Conservation (phyloP, 257 asterid species). For the Haberlea rhodopensis region DNA sequence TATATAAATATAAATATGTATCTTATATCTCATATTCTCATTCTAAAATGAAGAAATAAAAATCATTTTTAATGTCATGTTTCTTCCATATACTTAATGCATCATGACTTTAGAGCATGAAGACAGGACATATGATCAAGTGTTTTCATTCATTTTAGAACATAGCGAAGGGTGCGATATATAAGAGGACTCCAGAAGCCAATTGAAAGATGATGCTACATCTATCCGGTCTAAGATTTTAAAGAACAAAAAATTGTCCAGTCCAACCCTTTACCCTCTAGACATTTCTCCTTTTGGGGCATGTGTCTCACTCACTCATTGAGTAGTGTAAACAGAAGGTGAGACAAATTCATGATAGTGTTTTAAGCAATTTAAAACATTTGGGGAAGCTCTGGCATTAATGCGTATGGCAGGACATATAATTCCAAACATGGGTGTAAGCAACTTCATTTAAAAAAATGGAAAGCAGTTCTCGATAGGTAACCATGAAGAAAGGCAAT, state of each 20-base stretch:
- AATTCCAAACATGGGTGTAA: neutral
- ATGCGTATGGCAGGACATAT: neutral
- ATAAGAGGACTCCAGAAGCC: too few relatives aligned
- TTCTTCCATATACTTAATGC: too few relatives aligned
- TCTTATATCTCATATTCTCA: too few relatives aligned
- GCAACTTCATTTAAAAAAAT: too few relatives aligned
- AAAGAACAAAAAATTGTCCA: neutral
- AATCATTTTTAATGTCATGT: too few relatives aligned
- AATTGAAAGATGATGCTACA: too few relatives aligned
- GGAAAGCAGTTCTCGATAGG: neutral
- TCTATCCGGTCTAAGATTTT: too few relatives aligned
- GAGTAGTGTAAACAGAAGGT: too few relatives aligned
- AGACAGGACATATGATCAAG: neutral
- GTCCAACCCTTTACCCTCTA: neutral
- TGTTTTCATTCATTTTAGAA: neutral
- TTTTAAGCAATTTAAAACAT: neutral
- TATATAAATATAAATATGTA: too few relatives aligned
- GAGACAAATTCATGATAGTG: neutral
- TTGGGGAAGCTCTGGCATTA: neutral
- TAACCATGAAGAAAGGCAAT: conserved; percentile 11
- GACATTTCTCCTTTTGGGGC: too few relatives aligned
- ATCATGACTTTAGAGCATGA: neutral
- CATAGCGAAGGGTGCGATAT: neutral
- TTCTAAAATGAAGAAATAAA: too few relatives aligned
- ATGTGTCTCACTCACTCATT: neutral